Evolutionary conservation across 1,139 yeast genomes (phyloP).

Genomic region (Hyphopichia pseudoburtonii): DNA sequence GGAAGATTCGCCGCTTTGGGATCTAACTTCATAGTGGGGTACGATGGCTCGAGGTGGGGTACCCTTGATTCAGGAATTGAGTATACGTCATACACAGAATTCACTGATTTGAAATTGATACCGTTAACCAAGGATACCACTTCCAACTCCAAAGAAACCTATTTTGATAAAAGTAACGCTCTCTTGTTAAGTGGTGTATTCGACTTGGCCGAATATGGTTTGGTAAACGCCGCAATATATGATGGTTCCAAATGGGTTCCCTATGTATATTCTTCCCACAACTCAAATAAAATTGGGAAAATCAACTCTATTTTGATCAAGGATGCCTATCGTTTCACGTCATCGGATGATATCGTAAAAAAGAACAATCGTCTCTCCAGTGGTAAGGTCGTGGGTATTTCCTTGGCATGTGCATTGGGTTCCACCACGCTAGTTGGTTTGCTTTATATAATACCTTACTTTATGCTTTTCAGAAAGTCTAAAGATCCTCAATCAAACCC

Average conservation of each 20-base stretch:
- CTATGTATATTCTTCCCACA: slow-evolving; percentile 37
- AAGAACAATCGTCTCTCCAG: slow-evolving; percentile 25
- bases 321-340: slow-evolving; percentile 38
- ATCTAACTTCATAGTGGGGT: slow-evolving; percentile 45
- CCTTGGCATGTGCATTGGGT: slow-evolving; percentile 85
- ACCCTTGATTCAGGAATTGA: slow-evolving; percentile 38
- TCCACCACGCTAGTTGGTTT: slow-evolving; percentile 69
- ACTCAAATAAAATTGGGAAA: slow-evolving; percentile 25
- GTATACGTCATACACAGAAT: slow-evolving; percentile 23
- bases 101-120: slow-evolving; percentile 44
- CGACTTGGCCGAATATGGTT: slow-evolving; percentile 52
- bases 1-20: slow-evolving; percentile 62
- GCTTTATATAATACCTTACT: slow-evolving; percentile 56
- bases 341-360: slow-evolving; percentile 33
- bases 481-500: slow-evolving; percentile 27
- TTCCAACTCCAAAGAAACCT: slow-evolving; percentile 25
- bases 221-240: slow-evolving; percentile 64
- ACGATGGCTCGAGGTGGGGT: slow-evolving; percentile 50
- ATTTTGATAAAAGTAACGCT: slow-evolving; percentile 44
- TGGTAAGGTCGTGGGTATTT: slow-evolving; percentile 86
- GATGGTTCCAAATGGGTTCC: slow-evolving; percentile 78
- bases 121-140: slow-evolving; percentile 25
- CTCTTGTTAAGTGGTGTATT: slow-evolving; percentile 67
- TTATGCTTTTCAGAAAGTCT: slow-evolving; percentile 47
- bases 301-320: slow-evolving; percentile 35